Conservation (phyloP, 106 monocot species). For the Iris macrosiphon region DNA sequence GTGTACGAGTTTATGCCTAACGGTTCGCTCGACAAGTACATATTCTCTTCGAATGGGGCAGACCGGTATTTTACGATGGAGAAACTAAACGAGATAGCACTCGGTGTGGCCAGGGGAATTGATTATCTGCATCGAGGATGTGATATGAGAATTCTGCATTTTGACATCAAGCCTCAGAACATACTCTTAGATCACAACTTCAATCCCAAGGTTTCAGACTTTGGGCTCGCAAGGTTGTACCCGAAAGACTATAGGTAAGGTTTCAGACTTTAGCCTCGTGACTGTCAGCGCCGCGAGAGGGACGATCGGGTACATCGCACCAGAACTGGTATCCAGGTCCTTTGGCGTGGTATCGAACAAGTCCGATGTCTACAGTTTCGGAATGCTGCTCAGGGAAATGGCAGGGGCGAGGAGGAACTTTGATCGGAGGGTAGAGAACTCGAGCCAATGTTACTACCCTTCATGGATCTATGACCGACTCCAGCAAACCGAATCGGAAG, state of each 20-base stretch:
- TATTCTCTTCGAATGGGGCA: not conserved
- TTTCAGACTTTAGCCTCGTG: not conserved
- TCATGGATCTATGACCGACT: too few relatives aligned
- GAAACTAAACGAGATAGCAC: not conserved
- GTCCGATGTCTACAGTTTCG: slow-evolving; percentile 3
- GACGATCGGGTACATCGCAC: slow-evolving; percentile 1
- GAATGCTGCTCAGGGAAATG: not conserved
- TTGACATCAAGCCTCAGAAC: slow-evolving; percentile 10
- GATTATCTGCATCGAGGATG: not conserved
- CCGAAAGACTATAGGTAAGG: too few relatives aligned
- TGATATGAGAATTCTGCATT: not conserved
- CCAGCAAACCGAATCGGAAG: too few relatives aligned
- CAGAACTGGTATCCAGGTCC: not conserved
- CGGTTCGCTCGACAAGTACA: slow-evolving; percentile 2
- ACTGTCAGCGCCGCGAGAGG: not conserved
- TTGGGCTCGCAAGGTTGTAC: not conserved
- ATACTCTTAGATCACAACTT: not conserved
- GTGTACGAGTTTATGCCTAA: slow-evolving; percentile 2
- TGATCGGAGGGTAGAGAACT: not conserved
- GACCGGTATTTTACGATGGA: not conserved
- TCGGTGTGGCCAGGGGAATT: not conserved
- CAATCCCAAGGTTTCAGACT: slow-evolving; percentile 1
- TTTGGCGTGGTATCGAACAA: not conserved
- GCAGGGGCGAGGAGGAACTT: not conserved
- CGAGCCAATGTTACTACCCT: not conserved